Evolutionary conservation across 2,329 filamentous ascomycete species (phyloP).

Genomic region (Pestalotiopsis sp.): DNA sequence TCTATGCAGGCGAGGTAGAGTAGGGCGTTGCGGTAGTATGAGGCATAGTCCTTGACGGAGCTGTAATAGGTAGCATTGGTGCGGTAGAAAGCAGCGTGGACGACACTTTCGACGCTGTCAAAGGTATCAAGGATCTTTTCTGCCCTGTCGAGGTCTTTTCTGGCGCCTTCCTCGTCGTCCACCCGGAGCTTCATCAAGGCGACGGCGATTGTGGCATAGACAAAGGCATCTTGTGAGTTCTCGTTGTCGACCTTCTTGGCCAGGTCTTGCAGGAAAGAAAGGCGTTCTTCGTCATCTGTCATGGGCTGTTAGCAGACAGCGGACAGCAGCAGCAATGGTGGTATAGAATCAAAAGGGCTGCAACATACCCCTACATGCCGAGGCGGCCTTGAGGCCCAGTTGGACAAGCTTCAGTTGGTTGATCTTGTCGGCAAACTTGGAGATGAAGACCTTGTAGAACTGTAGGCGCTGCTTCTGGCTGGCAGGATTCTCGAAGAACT

Average conservation of each 20-base stretch:
- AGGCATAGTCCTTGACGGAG: conserved; percentile 88
- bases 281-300: conserved; percentile 81
- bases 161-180: conserved; percentile 77
- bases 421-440: conserved; percentile 97
- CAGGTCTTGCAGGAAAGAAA: conserved; percentile 81
- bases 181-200: conserved; percentile 85
- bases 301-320: conserved; percentile 5
- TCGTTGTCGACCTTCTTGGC: conserved; percentile 89
- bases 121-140: conserved; percentile 89
- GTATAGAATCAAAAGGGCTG: conserved; percentile 1
- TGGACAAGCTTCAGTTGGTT: conserved; percentile 97
- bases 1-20: conserved; percentile 97
- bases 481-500: conserved; percentile 82
- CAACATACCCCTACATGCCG: conserved; percentile 74
- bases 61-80: conserved; percentile 95
- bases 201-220: conserved; percentile 90
- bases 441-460: conserved; percentile 93
- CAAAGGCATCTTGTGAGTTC: conserved; percentile 91
- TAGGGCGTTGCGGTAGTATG: conserved; percentile 96
- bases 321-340: not conserved
- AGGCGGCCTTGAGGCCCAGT: conserved; percentile 83
- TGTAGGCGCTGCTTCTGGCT: conserved; percentile 84
- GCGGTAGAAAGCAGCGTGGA: conserved; percentile 95
- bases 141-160: conserved; percentile 83
- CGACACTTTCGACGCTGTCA: conserved; percentile 92